Evolutionary conservation across 2,329 filamentous ascomycete genomes (phyloP).

Genomic region (Diaporthe sp.): DNA sequence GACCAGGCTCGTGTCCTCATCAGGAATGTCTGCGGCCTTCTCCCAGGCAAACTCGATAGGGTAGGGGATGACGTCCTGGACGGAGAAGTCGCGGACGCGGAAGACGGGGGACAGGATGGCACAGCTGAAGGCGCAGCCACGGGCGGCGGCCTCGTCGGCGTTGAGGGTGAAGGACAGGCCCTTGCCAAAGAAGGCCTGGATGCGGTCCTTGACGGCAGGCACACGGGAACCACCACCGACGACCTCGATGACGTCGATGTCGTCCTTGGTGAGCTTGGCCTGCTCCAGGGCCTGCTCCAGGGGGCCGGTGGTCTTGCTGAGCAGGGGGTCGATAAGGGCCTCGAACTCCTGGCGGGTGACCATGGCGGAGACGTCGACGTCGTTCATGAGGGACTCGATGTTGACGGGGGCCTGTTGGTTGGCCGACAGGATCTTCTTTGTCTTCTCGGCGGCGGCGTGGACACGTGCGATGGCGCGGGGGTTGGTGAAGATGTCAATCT

Average conservation of each 20-base stretch:
- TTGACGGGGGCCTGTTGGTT: constrained; percentile 94
- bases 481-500: constrained; percentile 94
- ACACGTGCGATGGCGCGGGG: constrained; percentile 91
- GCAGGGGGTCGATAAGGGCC: constrained; percentile 86
- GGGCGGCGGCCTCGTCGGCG: constrained; percentile 96
- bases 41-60: constrained; percentile 99
- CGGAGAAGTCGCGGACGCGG: constrained; percentile 97
- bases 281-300: constrained; percentile 95
- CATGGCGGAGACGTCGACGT: constrained; percentile 89
- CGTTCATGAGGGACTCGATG: constrained; percentile 99
- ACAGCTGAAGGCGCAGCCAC: constrained; percentile 97
- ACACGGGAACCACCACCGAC: constrained; percentile 96
- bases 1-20: constrained; percentile 96
- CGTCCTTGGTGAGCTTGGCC: constrained; percentile 89
- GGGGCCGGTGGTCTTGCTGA: constrained; percentile 79
- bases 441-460: constrained; percentile 90
- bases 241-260: constrained; percentile 94
- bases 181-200: constrained; percentile 94
- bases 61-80: constrained; percentile 98
- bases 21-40: constrained; percentile 97
- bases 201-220: constrained; percentile 89
- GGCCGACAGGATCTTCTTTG: constrained; percentile 98
- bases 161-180: constrained; percentile 95
- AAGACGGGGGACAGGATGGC: constrained; percentile 97
- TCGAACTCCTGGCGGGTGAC: constrained; percentile 96